These are phyloP conservation scores for Tylopilus cervinicoccineus DNA, from an alignment of 768 basidiomycete genomes.

Conservation along the genomic window DNA sequence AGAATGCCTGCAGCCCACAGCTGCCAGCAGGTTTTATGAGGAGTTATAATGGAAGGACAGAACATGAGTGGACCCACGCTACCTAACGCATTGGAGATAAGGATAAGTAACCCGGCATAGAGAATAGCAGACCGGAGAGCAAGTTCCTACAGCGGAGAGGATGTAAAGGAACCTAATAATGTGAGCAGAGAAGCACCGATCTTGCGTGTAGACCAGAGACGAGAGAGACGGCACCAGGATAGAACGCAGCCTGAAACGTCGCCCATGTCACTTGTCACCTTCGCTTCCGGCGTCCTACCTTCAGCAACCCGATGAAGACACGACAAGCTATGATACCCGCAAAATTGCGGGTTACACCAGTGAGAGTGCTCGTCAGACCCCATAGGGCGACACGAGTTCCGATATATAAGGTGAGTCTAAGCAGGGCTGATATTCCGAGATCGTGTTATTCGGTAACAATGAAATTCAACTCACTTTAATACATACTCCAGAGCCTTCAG, in stretches of 20 bases:
- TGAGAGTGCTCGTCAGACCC: slow-evolving; percentile 60
- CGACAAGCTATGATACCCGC: slow-evolving; percentile 55
- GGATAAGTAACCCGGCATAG: slow-evolving; percentile 55
- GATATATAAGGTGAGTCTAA: slow-evolving; percentile 60
- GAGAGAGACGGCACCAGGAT: slow-evolving; percentile 50
- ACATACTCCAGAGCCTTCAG: slow-evolving; percentile 51
- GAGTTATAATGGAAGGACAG: too few relatives aligned
- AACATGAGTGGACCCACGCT: slow-evolving; percentile 37
- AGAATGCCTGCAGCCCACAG: slow-evolving; percentile 76
- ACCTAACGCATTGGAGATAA: slow-evolving; percentile 69
- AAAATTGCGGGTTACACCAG: slow-evolving; percentile 49
- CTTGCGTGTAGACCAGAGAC: slow-evolving; percentile 54
- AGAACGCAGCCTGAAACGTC: slow-evolving; percentile 52
- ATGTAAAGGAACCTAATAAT: background rate
- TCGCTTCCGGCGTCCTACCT: too few relatives aligned
- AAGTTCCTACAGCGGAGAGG: slow-evolving; percentile 42
- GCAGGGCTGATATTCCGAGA: background rate
- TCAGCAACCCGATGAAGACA: slow-evolving; percentile 61
- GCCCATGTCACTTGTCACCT: too few relatives aligned
- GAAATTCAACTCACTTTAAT: too few relatives aligned
- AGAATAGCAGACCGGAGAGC: slow-evolving; percentile 60
- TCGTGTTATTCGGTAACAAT: too few relatives aligned
- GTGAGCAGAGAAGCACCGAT: background rate
- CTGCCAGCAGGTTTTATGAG: too few relatives aligned
- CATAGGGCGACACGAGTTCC: slow-evolving; percentile 55